These are phyloP conservation scores for Neurospora sp. DNA, from an alignment of 495 filamentous ascomycete genomes.

Conservation along the genomic window DNA sequence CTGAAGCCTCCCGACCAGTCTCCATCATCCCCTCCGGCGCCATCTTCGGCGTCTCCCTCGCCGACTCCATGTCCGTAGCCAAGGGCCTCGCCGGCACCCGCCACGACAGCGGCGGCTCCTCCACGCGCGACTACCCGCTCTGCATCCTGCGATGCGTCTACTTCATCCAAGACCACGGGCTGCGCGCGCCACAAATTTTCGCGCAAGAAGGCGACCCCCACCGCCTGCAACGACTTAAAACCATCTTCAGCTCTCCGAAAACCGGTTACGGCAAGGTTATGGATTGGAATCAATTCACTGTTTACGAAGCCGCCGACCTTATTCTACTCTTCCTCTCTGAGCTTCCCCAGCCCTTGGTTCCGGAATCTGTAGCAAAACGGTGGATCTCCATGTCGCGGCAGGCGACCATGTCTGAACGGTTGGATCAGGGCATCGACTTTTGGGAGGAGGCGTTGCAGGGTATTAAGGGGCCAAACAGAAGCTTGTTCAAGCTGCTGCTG, in stretches of 20 bases:
- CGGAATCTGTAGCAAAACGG: conserved; percentile 26
- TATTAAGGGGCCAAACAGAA: conserved; percentile 25
- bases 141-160: conserved; percentile 34
- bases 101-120: conserved; percentile 26
- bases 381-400: conserved; percentile 32
- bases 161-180: conserved; percentile 27
- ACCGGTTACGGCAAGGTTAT: conserved; percentile 31
- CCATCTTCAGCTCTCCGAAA: conserved; percentile 21
- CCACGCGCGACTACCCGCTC: conserved; percentile 30
- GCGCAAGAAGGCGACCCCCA: conserved; percentile 23
- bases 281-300: conserved; percentile 27
- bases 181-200: conserved; percentile 28
- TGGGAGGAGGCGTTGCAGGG: conserved; percentile 38
- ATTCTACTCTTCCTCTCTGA: conserved; percentile 30
- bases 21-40: conserved; percentile 8
- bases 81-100: conserved; percentile 27
- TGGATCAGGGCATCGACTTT: conserved; percentile 36
- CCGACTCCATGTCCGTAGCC: conserved; percentile 29
- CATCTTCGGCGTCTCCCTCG: conserved; percentile 30
- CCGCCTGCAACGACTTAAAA: conserved; percentile 23
- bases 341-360: conserved; percentile 27
- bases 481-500: conserved; percentile 33
- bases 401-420: conserved; percentile 21
- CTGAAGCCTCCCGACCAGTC: conserved; percentile 2
- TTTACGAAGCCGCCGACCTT: conserved; percentile 32